Percentiles rank a stretch among this genome's conserved stretches.
phyloP scores from a whole-genome alignment of 2,329 filamentous ascomycete species.

The Pestalotiopsis sp. region DNA sequence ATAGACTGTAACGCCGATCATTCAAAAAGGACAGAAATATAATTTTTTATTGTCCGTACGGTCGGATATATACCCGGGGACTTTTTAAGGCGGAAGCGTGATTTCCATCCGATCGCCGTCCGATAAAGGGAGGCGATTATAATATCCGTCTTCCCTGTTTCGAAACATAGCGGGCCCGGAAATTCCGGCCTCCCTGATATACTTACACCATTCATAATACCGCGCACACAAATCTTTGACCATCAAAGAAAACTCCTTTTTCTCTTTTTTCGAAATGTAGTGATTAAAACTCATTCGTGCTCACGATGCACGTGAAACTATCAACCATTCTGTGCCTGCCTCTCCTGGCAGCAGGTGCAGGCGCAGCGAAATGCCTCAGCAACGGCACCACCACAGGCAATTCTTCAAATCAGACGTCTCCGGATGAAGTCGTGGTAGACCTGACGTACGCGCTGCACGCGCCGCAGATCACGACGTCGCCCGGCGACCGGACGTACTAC shows the following conservation, averaged over 20 bases:
- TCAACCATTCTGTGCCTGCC: not conserved
- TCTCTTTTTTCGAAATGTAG: not conserved
- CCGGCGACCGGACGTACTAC: conserved; percentile 22
- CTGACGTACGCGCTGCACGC: conserved; percentile 1
- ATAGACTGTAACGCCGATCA: no score
- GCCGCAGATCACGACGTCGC: not conserved
- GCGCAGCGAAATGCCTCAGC: conserved; percentile 4
- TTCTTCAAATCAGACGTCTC: not conserved
- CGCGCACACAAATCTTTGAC: not conserved
- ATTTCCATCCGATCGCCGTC: no score
- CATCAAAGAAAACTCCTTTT: not conserved
- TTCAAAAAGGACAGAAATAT: no score
- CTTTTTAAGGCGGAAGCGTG: no score
- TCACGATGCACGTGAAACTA: not conserved
- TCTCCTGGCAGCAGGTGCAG: not conserved
- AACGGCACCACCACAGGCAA: not conserved
- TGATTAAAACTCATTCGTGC: not conserved
- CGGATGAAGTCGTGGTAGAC: not conserved
- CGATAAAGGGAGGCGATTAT: not conserved
- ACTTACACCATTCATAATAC: not conserved
- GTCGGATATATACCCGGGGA: no score
- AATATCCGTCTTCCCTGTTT: not conserved
- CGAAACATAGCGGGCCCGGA: not conserved
- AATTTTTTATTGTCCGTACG: no score
- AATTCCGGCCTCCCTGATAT: not conserved